Evolutionary conservation across 2,329 filamentous ascomycete genomes (phyloP), one percentile per base, ranked within the genome.

Genomic region (Aschersonia sp.): DNA sequence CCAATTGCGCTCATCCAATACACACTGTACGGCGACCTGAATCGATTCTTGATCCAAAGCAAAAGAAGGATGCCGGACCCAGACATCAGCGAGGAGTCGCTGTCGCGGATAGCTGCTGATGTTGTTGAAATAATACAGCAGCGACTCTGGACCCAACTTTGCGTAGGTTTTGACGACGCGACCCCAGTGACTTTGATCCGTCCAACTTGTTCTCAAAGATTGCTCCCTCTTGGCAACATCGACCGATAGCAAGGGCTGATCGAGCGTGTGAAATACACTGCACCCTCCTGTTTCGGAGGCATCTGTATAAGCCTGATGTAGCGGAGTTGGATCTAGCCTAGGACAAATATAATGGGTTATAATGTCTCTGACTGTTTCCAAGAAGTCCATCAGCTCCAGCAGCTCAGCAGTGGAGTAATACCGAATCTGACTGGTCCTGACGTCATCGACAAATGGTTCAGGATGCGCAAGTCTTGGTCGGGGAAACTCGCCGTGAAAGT

Each of bases 41-140:
- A 73, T 64, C 2, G 66, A 71, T 55, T 72, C 69, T 42, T 68
- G 66, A 49, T 69, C 71, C 37, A 63, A 62, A 8, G 63, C 65
- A 44, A 76, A 70, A 42, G 61, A 60, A 3, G 67, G 65, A 22
- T 68, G 65, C 9, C 61, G 61, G 4, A 63, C 53, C 5, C 60
- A 64, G 4, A 72, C 62, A 47, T 68, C 66, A 5, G 57, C 53
- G 9, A 75, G 63, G 7, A 75, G 66, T 8, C 67, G 67, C 32
- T 59, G 60, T 44, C 68, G 69, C 29, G 68, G 67, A 42, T 70
- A 73, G 47, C 61, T 65, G 55, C 70, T 69, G 14, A 66, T 66
- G 47, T 69, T 65, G 31, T 69, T 63, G 42, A 76, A 64, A 48
- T 75, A 66, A 50, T 69, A 61, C 52, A 73, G 65, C n/a, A 78